Percentiles rank a stretch among this genome's conserved stretches.
These are phyloP conservation scores for Candolleomyces efflorescens DNA, from an alignment of 768 basidiomycete genomes.

Conservation along the genomic window DNA sequence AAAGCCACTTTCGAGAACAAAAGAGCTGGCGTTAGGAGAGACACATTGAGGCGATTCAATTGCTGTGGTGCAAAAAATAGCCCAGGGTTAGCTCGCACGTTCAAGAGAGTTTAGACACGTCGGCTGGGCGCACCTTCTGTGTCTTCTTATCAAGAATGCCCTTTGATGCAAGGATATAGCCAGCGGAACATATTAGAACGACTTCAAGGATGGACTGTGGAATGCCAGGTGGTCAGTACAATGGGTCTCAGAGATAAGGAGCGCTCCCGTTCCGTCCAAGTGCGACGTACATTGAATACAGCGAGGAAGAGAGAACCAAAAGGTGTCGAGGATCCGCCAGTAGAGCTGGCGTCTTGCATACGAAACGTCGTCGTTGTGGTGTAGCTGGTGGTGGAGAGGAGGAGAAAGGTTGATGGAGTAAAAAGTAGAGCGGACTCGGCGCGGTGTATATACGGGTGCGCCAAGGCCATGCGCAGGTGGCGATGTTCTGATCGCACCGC, in stretches of 20 bases:
- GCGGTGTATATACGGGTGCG: too few species aligned
- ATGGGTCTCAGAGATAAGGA: constrained; percentile 6
- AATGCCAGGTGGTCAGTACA: neutral
- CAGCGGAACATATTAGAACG: constrained; percentile 79
- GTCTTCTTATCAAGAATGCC: constrained; percentile 87
- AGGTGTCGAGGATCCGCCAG: constrained; percentile 8
- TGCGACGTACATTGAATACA: constrained; percentile 46
- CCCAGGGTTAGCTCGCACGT: neutral
- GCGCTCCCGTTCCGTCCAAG: neutral
- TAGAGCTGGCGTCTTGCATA: constrained; percentile 6
- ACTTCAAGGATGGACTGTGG: constrained; percentile 84
- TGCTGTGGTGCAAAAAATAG: constrained; percentile 38
- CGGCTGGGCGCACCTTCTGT: constrained; percentile 60
- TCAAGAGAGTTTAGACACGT: neutral
- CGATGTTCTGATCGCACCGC: too few species aligned
- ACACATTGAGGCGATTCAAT: constrained; percentile 80
- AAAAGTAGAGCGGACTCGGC: neutral
- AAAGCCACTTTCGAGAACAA: constrained; percentile 96
- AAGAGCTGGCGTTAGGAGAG: constrained; percentile 84
- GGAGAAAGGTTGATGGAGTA: neutral
- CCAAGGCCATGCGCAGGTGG: too few species aligned
- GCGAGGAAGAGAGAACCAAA: constrained; percentile 41
- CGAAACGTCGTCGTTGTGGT: neutral
- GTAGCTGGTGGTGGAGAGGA: neutral
- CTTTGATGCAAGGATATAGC: constrained; percentile 71